Base-by-base conservation (phyloP, 176 grass and related monocot genomes). In the Oryza punctata region DNA sequence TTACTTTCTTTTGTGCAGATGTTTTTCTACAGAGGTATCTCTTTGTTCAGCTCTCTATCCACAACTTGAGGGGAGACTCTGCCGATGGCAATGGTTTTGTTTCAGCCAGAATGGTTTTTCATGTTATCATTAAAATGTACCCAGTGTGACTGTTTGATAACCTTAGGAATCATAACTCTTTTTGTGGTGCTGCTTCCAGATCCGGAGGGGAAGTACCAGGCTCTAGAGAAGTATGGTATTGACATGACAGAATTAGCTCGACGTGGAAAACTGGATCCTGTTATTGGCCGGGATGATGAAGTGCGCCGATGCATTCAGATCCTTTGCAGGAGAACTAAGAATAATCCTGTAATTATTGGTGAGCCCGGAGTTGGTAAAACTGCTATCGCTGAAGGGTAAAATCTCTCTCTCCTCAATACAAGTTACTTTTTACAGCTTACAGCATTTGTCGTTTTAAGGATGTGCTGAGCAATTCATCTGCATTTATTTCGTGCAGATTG, bases 351-450 rank as follows among this genome's bases (percentile, higher is more conserved):
- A 18, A 98, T 98, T 82, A 98, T 95, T 85, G 96, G 92, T 1
- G 93, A 98, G 73, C 96, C 92, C 77, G 92, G 92, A 84, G 92
- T 98, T 82, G 96, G 91, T 60, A 98, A 98, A 88, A 98, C 92
- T 75, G 96, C 96, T 28, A 95, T 98, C 75, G 96, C 91, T 71
- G 96, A 98, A 93, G 92, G 96, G 92, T 98, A 89, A 85, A 41
- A 41, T 41, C 8, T 33, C 3, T 5, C 32, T 33, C 32, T 33
- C 4, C 28, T 46, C n/a, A 38, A 46, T 28, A 65, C 2, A 72
- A 72, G 35, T 8, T 54, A 57, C 52, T 3, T 5, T 64, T 75
- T 54, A 80, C 65, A 26, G 66, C 19, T 23, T 65, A 66, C 40
- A 67, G 5, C 16, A 67, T 77, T 27, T 60, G 19, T 0, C 25